Evolutionary conservation across 495 filamentous ascomycete species (phyloP).

Genomic region (Pseudotulostoma volvatum): DNA sequence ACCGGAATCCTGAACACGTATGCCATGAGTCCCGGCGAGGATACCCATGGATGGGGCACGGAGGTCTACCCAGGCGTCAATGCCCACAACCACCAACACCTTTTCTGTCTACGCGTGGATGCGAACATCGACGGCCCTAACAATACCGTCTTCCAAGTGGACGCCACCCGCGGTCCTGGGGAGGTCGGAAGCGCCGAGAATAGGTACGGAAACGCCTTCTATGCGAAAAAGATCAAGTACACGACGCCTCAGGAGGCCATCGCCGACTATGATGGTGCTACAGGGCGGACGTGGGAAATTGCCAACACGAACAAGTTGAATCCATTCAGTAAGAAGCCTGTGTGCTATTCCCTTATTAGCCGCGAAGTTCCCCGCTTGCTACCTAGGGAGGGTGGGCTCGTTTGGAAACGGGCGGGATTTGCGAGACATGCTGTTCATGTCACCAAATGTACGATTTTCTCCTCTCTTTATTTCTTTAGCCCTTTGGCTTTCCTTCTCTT

Average conservation of each 20-base stretch:
- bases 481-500: background rate
- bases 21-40: constrained; percentile 66
- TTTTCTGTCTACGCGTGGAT: constrained; percentile 86
- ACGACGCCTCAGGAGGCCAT: constrained; percentile 53
- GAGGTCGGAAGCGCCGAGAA: constrained; percentile 70
- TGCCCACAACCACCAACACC: constrained; percentile 75
- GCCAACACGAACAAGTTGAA: constrained; percentile 71
- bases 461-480: background rate
- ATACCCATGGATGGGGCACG: constrained; percentile 79
- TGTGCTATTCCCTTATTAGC: constrained; percentile 84
- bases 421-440: constrained; percentile 84
- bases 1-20: constrained; percentile 95
- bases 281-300: constrained; percentile 82
- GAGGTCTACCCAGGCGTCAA: constrained; percentile 83
- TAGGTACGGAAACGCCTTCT: constrained; percentile 88
- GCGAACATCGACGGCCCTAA: constrained; percentile 75
- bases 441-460: constrained; percentile 71
- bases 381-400: constrained; percentile 70
- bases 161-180: constrained; percentile 47
- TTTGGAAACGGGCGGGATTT: constrained; percentile 91
- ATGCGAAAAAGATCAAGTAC: constrained; percentile 73
- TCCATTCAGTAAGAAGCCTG: constrained; percentile 69
- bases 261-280: constrained; percentile 67
- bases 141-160: constrained; percentile 77
- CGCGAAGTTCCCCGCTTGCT: constrained; percentile 64